Conservation (phyloP, 2,329 filamentous ascomycete species). For the Cadophora gregata region DNA sequence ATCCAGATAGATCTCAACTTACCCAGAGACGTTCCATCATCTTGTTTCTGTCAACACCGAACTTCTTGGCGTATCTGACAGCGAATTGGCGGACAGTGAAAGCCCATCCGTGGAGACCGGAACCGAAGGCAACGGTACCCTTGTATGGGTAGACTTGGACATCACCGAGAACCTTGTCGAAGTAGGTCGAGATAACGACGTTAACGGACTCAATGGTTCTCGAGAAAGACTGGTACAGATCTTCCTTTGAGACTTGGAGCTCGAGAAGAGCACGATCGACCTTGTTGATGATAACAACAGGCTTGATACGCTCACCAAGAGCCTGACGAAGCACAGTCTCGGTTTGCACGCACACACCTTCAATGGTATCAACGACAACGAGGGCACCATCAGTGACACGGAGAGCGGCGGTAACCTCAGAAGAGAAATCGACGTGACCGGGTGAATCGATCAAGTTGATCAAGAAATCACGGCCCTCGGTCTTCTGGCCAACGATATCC, state of each 20-base stretch:
- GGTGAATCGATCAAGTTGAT: conserved; percentile 99
- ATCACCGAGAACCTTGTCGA: conserved; percentile 95
- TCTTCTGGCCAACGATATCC: conserved; percentile 89
- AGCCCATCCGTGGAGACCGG: conserved; percentile 99
- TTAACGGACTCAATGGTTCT: conserved; percentile 99
- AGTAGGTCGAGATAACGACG: conserved; percentile 99
- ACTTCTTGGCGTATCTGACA: conserved; percentile 97
- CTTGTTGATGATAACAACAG: conserved; percentile 99
- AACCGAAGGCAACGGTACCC: conserved; percentile 98
- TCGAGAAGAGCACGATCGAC: conserved; percentile 99
- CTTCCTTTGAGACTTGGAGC: conserved; percentile 98
- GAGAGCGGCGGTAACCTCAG: conserved; percentile 98
- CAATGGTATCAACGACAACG: conserved; percentile 99
- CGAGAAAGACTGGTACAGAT: conserved; percentile 99
- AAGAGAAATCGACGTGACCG: conserved; percentile 99
- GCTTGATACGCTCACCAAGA: conserved; percentile 99
- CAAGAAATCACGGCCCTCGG: conserved; percentile 94
- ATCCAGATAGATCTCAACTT: conserved; percentile 46
- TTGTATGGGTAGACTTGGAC: conserved; percentile 98
- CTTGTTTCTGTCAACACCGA: conserved; percentile 99
- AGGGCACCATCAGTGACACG: conserved; percentile 99
- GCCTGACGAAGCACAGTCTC: conserved; percentile 99
- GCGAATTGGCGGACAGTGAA: conserved; percentile 99
- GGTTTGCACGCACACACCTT: conserved; percentile 99
- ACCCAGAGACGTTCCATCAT: conserved; percentile 99